Conservation (phyloP, 192 early-diverging fungal species). For the Backusella mclennaniae region DNA sequence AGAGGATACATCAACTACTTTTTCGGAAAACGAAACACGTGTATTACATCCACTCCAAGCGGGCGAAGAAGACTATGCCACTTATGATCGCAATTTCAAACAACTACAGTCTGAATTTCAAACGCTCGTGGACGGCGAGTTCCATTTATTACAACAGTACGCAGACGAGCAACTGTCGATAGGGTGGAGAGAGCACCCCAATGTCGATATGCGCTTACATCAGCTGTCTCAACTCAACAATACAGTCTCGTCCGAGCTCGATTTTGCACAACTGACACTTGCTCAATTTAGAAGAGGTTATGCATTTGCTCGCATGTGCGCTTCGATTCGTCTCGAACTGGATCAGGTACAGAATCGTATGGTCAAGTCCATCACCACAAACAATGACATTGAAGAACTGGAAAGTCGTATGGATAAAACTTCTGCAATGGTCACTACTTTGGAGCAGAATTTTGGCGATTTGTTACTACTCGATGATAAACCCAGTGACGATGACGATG, state of each 20-base stretch:
- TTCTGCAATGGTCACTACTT: not conserved
- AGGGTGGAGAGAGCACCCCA: constrained; percentile 15
- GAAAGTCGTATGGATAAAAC: constrained; percentile 23
- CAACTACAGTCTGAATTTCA: constrained; percentile 12
- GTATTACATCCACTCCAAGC: constrained; percentile 29
- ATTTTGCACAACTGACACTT: not conserved
- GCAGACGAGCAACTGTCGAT: not conserved
- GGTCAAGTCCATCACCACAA: constrained; percentile 29
- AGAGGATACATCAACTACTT: not conserved
- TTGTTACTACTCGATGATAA: not conserved
- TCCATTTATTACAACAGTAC: not conserved
- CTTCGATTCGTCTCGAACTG: constrained; percentile 12
- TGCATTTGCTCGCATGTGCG: constrained; percentile 11
- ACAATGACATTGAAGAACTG: constrained; percentile 30
- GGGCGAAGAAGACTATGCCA: constrained; percentile 22
- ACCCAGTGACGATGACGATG: not conserved
- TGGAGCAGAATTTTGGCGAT: constrained; percentile 15
- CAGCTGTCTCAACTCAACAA: not conserved
- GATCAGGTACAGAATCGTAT: constrained; percentile 30
- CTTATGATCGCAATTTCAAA: constrained; percentile 21
- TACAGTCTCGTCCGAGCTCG: not conserved
- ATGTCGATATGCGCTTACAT: not conserved
- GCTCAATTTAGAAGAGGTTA: constrained; percentile 9
- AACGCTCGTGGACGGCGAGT: not conserved
- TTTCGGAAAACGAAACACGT: not conserved